Base-by-base conservation (phyloP, 2,329 filamentous ascomycete species). In the Fusarium sambucinum region DNA sequence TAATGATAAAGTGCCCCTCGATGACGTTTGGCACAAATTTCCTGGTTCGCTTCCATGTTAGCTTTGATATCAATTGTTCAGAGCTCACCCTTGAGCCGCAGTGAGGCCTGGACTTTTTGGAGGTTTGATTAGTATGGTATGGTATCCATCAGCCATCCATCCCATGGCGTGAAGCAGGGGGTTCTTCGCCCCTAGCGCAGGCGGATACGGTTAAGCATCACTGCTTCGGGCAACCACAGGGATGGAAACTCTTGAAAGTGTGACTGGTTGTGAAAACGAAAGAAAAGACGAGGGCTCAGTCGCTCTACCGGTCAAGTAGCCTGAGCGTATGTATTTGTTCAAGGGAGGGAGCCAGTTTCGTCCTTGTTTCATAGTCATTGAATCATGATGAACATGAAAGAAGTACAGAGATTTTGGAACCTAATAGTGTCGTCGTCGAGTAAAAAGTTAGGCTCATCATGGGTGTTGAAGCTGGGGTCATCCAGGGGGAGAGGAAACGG, bases 121-220 rank as follows among this genome's bases (percentile, higher is more conserved):
- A 65, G 63, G 51, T 54, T 69, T 55, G 60, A 50, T 66, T 67
- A 40, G 23, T 37, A 51, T 21, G 45, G 52, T 53, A 46, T 54
- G 35, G 35, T 38, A 19, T 38, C 35, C n/a, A 38, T 21, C 35
- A 21, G 35, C 19, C 35, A 38, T 33, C 45, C 60, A 59, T 66
- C 54, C 55, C 44, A 57, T 69, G 53, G 54, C 33, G 51, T 42
- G 66, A 69, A 56, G 66, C 62, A 70, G 47, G 62, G 66, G 66
- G 30, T 45, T 62, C 23, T 50, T 52, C 41, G 47, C 61, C 66
- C 61, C 66, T 69, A 69, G 66, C 66, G 56, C 21, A 69, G 66
- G 66, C 57, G 62, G 66, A 69, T 67, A 69, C 66, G 62, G 66
- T 69, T 67, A 70, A 69, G 63, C 61, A 69, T 55, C 64, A 64